Evolutionary conservation across 1,284 basidiomycete genomes (phyloP).

Genomic region (Tilletia indica): DNA sequence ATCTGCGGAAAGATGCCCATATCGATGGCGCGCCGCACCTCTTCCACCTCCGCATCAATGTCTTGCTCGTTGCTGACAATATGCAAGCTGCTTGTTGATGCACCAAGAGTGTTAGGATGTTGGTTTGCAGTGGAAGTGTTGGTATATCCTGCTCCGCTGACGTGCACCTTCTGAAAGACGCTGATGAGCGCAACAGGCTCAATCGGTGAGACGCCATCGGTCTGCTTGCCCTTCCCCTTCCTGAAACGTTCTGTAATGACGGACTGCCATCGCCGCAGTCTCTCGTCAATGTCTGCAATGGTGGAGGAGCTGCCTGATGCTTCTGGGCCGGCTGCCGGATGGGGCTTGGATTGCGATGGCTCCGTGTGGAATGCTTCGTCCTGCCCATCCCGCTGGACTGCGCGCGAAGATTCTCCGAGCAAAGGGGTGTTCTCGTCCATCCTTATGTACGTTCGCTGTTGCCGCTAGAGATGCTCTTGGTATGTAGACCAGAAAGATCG

Average conservation of each 20-base stretch:
- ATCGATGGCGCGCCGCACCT: slow-evolving; percentile 42
- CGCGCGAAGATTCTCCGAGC: neutral
- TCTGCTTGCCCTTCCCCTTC: slow-evolving; percentile 12
- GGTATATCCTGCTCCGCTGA: slow-evolving; percentile 14
- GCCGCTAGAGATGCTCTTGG: too few relatives aligned
- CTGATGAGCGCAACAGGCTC: slow-evolving; percentile 13
- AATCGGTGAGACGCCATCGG: neutral
- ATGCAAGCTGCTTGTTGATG: neutral
- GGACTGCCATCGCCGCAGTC: slow-evolving; percentile 10
- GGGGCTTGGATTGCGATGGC: neutral
- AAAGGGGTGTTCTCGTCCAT: slow-evolving; percentile 13
- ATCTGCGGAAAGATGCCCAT: slow-evolving; percentile 49
- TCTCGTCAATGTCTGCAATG: slow-evolving; percentile 10
- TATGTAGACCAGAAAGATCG: too few relatives aligned
- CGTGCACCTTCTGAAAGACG: neutral
- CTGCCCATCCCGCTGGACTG: neutral
- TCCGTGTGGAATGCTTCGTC: neutral
- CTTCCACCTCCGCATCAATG: slow-evolving; percentile 33
- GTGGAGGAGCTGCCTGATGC: too few relatives aligned
- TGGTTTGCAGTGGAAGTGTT: neutral
- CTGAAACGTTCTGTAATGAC: slow-evolving; percentile 15
- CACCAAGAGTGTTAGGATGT: neutral
- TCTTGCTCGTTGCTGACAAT: slow-evolving; percentile 18
- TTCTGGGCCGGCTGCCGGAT: too few relatives aligned
- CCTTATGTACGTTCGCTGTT: neutral